Conservation (phyloP, 2,329 filamentous ascomycete species). For the Epichloe amarillans region DNA sequence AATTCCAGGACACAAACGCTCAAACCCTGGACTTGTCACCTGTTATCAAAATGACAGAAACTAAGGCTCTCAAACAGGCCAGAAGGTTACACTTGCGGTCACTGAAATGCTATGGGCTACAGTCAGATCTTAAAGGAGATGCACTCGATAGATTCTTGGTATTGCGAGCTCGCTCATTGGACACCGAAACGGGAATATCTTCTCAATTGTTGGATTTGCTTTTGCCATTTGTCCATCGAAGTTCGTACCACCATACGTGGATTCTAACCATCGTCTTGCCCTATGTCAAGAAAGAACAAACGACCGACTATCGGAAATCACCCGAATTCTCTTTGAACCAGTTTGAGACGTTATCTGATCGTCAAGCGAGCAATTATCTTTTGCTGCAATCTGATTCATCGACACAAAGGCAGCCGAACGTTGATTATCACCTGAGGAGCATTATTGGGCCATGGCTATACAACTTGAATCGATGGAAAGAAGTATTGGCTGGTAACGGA, state of each 20-base stretch:
- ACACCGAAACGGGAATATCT: slow-evolving; percentile 59
- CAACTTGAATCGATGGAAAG: slow-evolving; percentile 44
- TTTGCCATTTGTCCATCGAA: slow-evolving; percentile 51
- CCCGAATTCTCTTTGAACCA: slow-evolving; percentile 41
- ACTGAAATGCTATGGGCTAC: slow-evolving; percentile 36
- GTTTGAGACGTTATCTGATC: slow-evolving; percentile 49
- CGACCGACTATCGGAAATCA: slow-evolving; percentile 48
- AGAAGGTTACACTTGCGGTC: slow-evolving; percentile 49
- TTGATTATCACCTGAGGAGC: slow-evolving; percentile 53
- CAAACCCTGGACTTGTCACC: slow-evolving; percentile 39
- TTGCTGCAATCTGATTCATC: slow-evolving; percentile 40
- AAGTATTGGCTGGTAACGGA: slow-evolving; percentile 3
- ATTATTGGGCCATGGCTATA: slow-evolving; percentile 64
- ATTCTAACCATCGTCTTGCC: slow-evolving; percentile 56
- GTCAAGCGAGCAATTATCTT: slow-evolving; percentile 45
- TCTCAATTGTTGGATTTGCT: slow-evolving; percentile 54
- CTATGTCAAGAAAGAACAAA: slow-evolving; percentile 52
- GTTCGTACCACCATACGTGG: slow-evolving; percentile 51
- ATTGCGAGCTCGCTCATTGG: slow-evolving; percentile 53
- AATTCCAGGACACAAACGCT: slow-evolving; percentile 26
- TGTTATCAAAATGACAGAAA: slow-evolving; percentile 46
- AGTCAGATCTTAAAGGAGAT: slow-evolving; percentile 37
- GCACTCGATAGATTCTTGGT: slow-evolving; percentile 51
- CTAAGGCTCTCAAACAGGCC: slow-evolving; percentile 49
- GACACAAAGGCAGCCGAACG: slow-evolving; percentile 24